These are phyloP conservation scores for Saccharum hybrid DNA, from an alignment of 202 grass and related monocot species.

Conservation along the genomic window DNA sequence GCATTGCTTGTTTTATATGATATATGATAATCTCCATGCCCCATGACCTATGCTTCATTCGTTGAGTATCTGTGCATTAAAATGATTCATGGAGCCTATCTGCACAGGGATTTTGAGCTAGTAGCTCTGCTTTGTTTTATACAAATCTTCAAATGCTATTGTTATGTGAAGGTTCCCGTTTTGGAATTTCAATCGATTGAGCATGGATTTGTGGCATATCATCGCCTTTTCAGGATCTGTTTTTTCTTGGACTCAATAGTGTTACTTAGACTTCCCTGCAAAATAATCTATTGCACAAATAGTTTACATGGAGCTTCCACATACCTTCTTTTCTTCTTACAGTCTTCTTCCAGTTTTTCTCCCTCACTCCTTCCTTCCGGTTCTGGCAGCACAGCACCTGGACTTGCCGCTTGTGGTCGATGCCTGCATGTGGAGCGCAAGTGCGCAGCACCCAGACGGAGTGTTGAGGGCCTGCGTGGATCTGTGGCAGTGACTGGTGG, in stretches of 20 bases:
- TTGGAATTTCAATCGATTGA: not conserved
- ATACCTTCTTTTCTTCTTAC: not conserved
- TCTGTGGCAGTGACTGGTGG: too few species aligned
- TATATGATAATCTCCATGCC: not conserved
- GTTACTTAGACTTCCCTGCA: not conserved
- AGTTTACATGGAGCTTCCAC: not conserved
- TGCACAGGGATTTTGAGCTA: not conserved
- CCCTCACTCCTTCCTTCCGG: too few species aligned
- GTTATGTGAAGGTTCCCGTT: not conserved
- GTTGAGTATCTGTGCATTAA: not conserved
- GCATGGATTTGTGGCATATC: constrained; percentile 9
- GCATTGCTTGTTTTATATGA: not conserved
- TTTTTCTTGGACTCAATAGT: not conserved
- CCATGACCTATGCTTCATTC: not conserved
- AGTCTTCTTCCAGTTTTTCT: not conserved
- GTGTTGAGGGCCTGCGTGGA: too few species aligned
- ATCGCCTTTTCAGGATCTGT: not conserved
- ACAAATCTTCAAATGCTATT: not conserved
- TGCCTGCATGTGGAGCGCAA: too few species aligned
- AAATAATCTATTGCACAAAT: not conserved
- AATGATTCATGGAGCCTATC: not conserved
- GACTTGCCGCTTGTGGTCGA: too few species aligned
- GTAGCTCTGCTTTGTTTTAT: not conserved
- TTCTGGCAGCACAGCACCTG: too few species aligned
- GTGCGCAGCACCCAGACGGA: too few species aligned